Evolutionary conservation across 139 green algal species (phyloP).

Genomic region (Astrephomene gubernaculifera): DNA sequence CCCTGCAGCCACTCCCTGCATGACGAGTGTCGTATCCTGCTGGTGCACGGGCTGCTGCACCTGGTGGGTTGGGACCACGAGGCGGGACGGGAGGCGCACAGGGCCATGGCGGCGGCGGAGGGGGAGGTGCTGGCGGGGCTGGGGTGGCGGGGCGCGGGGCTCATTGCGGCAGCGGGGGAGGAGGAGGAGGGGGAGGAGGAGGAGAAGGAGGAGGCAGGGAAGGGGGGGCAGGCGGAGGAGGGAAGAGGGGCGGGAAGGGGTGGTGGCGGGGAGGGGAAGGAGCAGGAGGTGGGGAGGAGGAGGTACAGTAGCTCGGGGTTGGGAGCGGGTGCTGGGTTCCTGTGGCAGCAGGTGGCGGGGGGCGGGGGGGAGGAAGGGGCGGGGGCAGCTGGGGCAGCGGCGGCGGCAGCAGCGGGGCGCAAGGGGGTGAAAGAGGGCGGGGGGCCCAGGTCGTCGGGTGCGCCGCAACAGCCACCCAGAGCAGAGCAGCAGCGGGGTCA

Average conservation of each 20-base stretch:
- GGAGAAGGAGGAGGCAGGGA: not conserved
- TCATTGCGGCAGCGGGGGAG: constrained; percentile 69
- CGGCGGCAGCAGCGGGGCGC: not conserved
- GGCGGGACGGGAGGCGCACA: constrained; percentile 63
- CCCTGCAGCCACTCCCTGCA: constrained; percentile 68
- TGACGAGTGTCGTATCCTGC: constrained; percentile 88
- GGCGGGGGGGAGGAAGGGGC: not conserved
- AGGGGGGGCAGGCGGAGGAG: not conserved
- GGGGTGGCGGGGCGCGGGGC: constrained; percentile 80
- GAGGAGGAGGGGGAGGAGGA: not conserved
- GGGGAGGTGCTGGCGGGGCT: constrained; percentile 69
- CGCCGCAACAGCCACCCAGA: not conserved
- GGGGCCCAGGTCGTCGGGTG: not conserved
- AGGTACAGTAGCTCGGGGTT: not conserved
- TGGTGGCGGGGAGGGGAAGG: not conserved
- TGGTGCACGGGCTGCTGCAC: constrained; percentile 97
- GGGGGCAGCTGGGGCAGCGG: not conserved
- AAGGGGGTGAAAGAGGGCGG: not conserved
- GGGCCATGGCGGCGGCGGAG: constrained; percentile 83
- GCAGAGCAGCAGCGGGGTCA: not conserved
- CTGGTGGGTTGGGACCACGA: constrained; percentile 94
- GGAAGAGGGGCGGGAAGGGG: not conserved
- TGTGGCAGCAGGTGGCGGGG: constrained; percentile 10
- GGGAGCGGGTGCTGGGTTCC: not conserved
- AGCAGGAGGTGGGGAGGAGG: not conserved